Conservation (phyloP, 805 yeast species). For the Kazachstania bromeliacearum region DNA sequence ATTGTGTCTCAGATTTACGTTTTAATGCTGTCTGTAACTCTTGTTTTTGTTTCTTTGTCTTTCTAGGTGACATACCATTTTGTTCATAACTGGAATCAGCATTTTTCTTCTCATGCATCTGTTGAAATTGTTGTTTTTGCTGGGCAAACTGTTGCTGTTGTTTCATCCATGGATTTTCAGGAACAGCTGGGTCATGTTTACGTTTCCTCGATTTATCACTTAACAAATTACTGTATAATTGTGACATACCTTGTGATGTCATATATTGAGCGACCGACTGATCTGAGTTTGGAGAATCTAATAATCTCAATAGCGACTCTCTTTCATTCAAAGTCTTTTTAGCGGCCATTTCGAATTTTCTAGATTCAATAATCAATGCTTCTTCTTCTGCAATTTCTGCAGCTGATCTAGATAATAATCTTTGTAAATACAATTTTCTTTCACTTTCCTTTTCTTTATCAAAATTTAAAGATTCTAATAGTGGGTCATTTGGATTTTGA, state of each 20-base stretch:
- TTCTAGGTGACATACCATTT: constrained; percentile 14
- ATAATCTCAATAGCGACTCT: constrained; percentile 59
- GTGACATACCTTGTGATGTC: constrained; percentile 83
- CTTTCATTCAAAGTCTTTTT: constrained; percentile 81
- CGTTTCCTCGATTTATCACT: constrained; percentile 51
- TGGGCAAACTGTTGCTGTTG: constrained; percentile 35
- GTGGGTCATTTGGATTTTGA: constrained; percentile 38
- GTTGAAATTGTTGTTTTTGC: constrained; percentile 29
- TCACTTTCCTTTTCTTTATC: constrained; percentile 64
- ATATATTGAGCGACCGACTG: constrained; percentile 67
- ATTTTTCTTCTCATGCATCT: constrained; percentile 17
- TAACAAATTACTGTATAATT: constrained; percentile 71
- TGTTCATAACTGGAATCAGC: constrained; percentile 2
- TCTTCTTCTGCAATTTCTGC: constrained; percentile 98
- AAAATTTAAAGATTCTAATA: constrained; percentile 56
- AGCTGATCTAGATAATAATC: constrained; percentile 74
- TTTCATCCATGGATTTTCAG: constrained; percentile 38
- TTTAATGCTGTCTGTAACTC: constrained; percentile 25
- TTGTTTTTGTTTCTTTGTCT: constrained; percentile 26
- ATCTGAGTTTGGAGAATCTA: constrained; percentile 81
- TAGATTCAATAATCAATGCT: constrained; percentile 82
- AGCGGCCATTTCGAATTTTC: constrained; percentile 85
- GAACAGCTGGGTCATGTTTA: constrained; percentile 33
- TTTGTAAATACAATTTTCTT: constrained; percentile 71
- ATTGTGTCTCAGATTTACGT: constrained; percentile 25